Evolutionary conservation across 768 basidiomycete species (phyloP).

Genomic region (Tubosaeta sp.): DNA sequence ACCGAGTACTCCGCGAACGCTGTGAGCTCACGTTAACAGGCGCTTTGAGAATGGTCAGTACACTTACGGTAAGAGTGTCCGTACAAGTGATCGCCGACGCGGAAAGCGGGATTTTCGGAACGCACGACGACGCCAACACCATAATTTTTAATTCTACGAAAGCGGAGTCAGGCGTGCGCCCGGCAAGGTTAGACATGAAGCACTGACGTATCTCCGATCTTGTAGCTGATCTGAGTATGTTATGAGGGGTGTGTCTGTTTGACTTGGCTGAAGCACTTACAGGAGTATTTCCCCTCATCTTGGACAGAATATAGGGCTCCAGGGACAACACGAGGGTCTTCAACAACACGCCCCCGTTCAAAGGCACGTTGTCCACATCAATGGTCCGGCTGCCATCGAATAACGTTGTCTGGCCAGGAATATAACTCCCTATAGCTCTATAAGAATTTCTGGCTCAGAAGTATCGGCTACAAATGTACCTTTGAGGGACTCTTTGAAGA

Average conservation of each 20-base stretch:
- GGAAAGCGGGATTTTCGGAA: constrained; percentile 4
- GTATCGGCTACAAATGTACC: background rate
- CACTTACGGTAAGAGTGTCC: constrained; percentile 25
- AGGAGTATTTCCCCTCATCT: constrained; percentile 30
- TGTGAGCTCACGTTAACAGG: constrained; percentile 27
- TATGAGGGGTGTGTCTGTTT: too few species aligned
- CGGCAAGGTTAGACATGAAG: background rate
- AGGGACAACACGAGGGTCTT: constrained; percentile 47
- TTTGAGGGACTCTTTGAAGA: background rate
- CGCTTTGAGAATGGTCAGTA: background rate
- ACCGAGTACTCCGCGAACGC: constrained; percentile 18
- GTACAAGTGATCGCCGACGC: constrained; percentile 2
- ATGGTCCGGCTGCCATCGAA: constrained; percentile 45
- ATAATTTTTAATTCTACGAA: constrained; percentile 25
- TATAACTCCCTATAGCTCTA: background rate
- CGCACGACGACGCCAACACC: constrained; percentile 33
- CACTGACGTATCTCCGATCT: constrained; percentile 7
- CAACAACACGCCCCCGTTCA: constrained; percentile 45
- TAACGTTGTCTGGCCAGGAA: constrained; percentile 41
- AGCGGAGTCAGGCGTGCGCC: background rate
- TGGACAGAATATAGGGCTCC: constrained; percentile 41
- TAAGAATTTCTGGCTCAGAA: too few species aligned
- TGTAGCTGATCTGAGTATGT: background rate
- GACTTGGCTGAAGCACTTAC: background rate
- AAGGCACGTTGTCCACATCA: constrained; percentile 42